Conservation (phyloP, 2,329 filamentous ascomycete genomes). For the Fusarium sp. region DNA sequence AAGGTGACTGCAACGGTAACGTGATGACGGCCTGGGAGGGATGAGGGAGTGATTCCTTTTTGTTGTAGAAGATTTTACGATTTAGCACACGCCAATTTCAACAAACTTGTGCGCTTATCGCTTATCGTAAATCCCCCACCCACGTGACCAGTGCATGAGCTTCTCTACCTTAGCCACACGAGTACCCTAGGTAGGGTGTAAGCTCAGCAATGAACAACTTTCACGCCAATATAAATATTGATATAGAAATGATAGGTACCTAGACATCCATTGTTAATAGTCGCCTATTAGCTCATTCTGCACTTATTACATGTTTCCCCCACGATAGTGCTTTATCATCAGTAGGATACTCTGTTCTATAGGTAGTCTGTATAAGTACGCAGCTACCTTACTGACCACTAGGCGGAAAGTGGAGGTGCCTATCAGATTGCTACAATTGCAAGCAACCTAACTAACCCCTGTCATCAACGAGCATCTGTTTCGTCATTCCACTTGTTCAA, state of each 20-base stretch:
- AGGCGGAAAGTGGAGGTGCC: slow-evolving; percentile 32
- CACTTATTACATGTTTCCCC: too few species aligned
- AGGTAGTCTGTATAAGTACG: too few species aligned
- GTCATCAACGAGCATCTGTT: slow-evolving; percentile 12
- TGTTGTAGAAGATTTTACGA: slow-evolving; percentile 27
- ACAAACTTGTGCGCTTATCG: slow-evolving; percentile 42
- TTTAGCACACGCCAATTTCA: slow-evolving; percentile 33
- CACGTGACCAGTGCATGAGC: slow-evolving; percentile 14
- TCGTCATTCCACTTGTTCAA: slow-evolving; percentile 29
- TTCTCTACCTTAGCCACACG: too few species aligned
- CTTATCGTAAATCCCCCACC: slow-evolving; percentile 7
- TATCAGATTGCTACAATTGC: slow-evolving; percentile 23
- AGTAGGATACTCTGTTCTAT: too few species aligned
- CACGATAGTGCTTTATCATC: too few species aligned
- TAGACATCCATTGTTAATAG: too few species aligned
- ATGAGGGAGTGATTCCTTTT: slow-evolving; percentile 37
- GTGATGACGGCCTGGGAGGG: slow-evolving; percentile 72
- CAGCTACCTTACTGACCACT: background rate
- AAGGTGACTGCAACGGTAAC: slow-evolving; percentile 74
- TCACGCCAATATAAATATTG: too few species aligned
- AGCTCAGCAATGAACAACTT: too few species aligned
- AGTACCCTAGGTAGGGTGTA: too few species aligned
- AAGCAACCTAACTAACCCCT: slow-evolving; percentile 12
- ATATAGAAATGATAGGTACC: too few species aligned
- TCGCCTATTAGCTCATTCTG: too few species aligned